Conservation (phyloP, 2,329 filamentous ascomycete genomes). For the Aspergillus viridinutans region DNA sequence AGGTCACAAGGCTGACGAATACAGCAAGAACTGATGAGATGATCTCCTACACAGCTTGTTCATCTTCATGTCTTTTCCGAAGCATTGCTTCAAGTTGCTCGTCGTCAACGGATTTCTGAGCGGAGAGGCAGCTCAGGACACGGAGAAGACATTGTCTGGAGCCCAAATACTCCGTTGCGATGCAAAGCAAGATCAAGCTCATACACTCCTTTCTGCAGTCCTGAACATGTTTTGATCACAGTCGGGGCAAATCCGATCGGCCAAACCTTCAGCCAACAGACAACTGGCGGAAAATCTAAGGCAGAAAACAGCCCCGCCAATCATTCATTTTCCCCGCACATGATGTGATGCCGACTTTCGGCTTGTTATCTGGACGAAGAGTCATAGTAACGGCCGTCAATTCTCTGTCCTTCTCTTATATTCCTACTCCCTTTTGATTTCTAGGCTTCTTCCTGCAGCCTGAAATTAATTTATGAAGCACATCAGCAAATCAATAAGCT, state of each 20-base stretch:
- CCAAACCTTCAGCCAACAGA: slow-evolving; percentile 15
- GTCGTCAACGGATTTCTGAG: neutral
- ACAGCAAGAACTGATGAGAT: neutral
- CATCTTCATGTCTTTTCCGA: neutral
- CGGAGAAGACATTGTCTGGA: neutral
- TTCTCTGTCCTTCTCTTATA: neutral
- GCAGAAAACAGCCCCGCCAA: slow-evolving; percentile 7
- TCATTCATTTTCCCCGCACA: slow-evolving; percentile 16
- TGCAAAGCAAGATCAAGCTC: neutral
- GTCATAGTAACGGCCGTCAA: neutral
- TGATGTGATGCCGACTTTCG: slow-evolving; percentile 6
- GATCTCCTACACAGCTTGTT: neutral
- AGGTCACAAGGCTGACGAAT: neutral
- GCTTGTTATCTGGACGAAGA: slow-evolving; percentile 1
- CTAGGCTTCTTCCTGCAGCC: neutral
- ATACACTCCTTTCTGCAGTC: neutral
- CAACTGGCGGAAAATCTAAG: slow-evolving; percentile 4
- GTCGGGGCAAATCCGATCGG: slow-evolving; percentile 18
- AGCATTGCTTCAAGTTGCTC: neutral
- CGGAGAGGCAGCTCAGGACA: too few species aligned
- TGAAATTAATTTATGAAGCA: slow-evolving; percentile 23
- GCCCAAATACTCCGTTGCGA: neutral
- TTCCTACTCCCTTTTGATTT: neutral
- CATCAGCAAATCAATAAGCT: slow-evolving; percentile 22
- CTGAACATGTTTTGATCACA: too few species aligned